Base-by-base conservation (phyloP, 1,284 basidiomycete genomes). In the Singerocomus rubriflavus region DNA sequence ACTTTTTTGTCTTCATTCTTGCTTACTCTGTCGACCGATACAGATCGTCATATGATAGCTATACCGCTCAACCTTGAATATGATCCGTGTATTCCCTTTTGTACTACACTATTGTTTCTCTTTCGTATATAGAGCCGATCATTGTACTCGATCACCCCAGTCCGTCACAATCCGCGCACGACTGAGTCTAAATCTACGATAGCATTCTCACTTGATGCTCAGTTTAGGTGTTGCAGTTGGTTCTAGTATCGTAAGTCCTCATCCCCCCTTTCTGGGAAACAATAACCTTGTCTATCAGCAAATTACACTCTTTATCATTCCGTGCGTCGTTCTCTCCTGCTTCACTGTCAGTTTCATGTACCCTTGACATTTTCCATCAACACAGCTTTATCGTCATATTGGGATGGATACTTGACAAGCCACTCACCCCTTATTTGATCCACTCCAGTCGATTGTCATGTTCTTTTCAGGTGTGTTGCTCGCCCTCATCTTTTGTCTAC, bases 301-400 rank as follows among this genome's bases (percentile, higher is more conserved):
- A 85, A 92, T 93, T 32, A 88, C 91, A 2, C 78, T 94, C 26
- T 91, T 94, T 59, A 86, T 96, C 50, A 85, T 94, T 52, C 93
- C 93, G 72, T 84, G 53, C 55, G 79, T 72, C n/a, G 17, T 11
- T 6, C 10, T 30, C 1, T 31, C 44, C 71, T 84, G 25, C 83
- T 85, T 30, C 14, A 10, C 16, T 2, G 63, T 84, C 3, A 26
- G 21, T 21, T 4, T 21, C 81, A 79, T 5, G n/a, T 26, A 7
- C 2, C 82, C 83, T 69, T 79, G 4, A 89, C 81, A 12, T 30
- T 13, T 16, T 14, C 81, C 2, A 67, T 84, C 21, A 17, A 44
- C 17, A 9, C 44, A 85, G 80, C 25, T 79, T 87, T 57, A 84
- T 81, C 47, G 75, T 85, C 13, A 77, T 72, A 2, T 66, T 88